These are phyloP conservation scores for Pyrenula aspistea DNA, from an alignment of 495 filamentous ascomycete species.

Conservation along the genomic window DNA sequence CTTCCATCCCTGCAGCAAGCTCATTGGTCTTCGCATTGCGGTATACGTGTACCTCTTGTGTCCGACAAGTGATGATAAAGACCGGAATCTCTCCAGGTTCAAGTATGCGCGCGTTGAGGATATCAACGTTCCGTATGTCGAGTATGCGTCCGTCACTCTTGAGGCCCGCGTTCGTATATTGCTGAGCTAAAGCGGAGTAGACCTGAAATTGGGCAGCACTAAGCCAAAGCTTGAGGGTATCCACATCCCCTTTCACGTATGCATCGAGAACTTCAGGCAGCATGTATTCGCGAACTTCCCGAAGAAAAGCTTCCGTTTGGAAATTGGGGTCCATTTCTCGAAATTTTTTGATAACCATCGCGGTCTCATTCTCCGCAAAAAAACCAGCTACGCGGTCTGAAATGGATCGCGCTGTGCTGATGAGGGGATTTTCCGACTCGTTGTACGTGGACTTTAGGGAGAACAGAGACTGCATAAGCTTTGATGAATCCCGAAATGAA, in stretches of 20 bases:
- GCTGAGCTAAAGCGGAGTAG: constrained; percentile 85
- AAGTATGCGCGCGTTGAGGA: constrained; percentile 75
- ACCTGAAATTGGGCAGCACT: constrained; percentile 90
- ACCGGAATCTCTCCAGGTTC: constrained; percentile 97
- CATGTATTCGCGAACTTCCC: constrained; percentile 94
- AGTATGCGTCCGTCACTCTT: constrained; percentile 90
- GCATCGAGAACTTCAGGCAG: constrained; percentile 94
- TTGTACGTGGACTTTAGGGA: constrained; percentile 72
- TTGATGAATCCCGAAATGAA: constrained; percentile 78
- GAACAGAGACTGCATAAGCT: constrained; percentile 81
- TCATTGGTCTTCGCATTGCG: constrained; percentile 77
- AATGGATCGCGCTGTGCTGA: constrained; percentile 85
- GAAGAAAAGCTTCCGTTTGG: constrained; percentile 85
- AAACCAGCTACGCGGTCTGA: constrained; percentile 87
- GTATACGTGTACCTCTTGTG: constrained; percentile 98
- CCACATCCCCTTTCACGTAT: constrained; percentile 90
- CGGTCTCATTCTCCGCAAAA: constrained; percentile 97
- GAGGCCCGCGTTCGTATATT: constrained; percentile 85
- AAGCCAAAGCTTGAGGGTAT: constrained; percentile 86
- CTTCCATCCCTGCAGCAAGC: constrained; percentile 96
- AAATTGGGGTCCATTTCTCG: constrained; percentile 93
- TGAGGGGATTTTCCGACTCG: constrained; percentile 92
- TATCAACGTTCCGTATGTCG: constrained; percentile 88
- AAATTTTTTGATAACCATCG: constrained; percentile 93
- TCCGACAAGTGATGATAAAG: constrained; percentile 89